phyloP scores from a whole-genome alignment of 352 stramenopile genomes.

The Globisporangium nunn region DNA sequence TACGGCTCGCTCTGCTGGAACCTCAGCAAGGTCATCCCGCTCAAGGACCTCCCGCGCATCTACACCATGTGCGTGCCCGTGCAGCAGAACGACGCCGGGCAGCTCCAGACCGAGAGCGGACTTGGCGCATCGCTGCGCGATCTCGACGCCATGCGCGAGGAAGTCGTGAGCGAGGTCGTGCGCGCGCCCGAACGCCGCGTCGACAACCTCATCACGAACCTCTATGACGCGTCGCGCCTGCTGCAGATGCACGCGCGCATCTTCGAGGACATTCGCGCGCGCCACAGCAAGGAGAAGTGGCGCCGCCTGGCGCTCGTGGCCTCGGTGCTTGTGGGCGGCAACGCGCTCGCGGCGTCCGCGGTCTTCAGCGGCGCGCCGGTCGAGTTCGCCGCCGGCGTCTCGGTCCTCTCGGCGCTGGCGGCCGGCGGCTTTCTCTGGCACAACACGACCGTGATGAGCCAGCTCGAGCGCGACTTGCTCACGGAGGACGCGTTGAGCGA shows the following conservation, averaged over 20 bases:
- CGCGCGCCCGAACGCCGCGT: slow-evolving; percentile 96
- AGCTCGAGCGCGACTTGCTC: slow-evolving; percentile 84
- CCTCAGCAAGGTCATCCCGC: slow-evolving; percentile 96
- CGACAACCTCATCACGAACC: slow-evolving; percentile 99
- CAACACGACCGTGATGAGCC: slow-evolving; percentile 80
- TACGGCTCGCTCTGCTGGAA: slow-evolving; percentile 99
- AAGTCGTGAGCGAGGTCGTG: slow-evolving; percentile 97
- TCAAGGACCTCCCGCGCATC: slow-evolving; percentile 99
- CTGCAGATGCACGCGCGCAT: slow-evolving; percentile 94
- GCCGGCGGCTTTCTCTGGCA: slow-evolving; percentile 87
- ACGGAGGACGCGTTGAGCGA: slow-evolving; percentile 85
- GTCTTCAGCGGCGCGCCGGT: slow-evolving; percentile 75
- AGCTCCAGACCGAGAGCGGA: slow-evolving; percentile 42
- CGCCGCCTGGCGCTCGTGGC: slow-evolving; percentile 58
- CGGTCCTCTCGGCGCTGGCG: slow-evolving; percentile 66
- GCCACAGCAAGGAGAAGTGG: slow-evolving; percentile 79
- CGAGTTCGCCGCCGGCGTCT: slow-evolving; percentile 78
- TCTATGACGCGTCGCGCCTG: slow-evolving; percentile 90
- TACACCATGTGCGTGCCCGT: slow-evolving; percentile 99
- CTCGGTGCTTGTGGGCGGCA: slow-evolving; percentile 60
- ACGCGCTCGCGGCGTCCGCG: slow-evolving; percentile 62
- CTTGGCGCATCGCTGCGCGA: slow-evolving; percentile 87
- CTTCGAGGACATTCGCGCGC: slow-evolving; percentile 74
- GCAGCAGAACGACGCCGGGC: slow-evolving; percentile 39
- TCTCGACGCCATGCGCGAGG: slow-evolving; percentile 93